Evolutionary conservation across 805 yeast species (phyloP).

Genomic region (Ogataea methylovora): DNA sequence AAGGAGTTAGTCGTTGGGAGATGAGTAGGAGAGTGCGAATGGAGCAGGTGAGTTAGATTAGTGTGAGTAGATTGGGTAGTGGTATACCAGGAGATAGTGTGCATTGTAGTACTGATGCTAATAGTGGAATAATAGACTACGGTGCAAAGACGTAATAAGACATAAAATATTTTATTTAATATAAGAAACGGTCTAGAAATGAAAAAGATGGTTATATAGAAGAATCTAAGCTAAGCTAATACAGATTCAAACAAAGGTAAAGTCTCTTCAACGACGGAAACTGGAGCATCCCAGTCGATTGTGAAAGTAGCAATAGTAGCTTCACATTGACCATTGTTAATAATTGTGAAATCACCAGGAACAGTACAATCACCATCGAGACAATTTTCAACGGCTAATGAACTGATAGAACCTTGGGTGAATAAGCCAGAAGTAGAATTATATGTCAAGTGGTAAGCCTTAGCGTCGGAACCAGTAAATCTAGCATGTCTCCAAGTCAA

Average conservation of each 20-base stretch:
- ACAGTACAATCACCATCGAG: slow-evolving; percentile 35
- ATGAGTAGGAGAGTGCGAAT: no score
- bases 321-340: slow-evolving; percentile 27
- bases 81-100: no score
- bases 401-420: slow-evolving; percentile 9
- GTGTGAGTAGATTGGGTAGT: no score
- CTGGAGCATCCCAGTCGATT: slow-evolving; percentile 36
- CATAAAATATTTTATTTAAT: no score
- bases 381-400: slow-evolving; percentile 21
- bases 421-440: slow-evolving; percentile 31
- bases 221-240: slow-evolving; percentile 3
- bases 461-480: slow-evolving; percentile 33
- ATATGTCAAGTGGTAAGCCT: slow-evolving; percentile 20
- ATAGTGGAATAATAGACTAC: no score
- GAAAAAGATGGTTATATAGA: no score
- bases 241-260: slow-evolving; percentile 8
- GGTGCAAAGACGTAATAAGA: no score
- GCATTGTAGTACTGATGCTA: no score
- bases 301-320: slow-evolving; percentile 39
- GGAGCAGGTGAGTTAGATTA: no score
- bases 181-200: no score
- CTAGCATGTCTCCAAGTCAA: slow-evolving; percentile 39
- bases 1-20: no score
- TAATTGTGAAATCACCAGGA: slow-evolving; percentile 34
- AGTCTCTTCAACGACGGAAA: slow-evolving; percentile 5